Conservation (phyloP, 208 protist species). For the Acanthamoeba culbertsoni region DNA sequence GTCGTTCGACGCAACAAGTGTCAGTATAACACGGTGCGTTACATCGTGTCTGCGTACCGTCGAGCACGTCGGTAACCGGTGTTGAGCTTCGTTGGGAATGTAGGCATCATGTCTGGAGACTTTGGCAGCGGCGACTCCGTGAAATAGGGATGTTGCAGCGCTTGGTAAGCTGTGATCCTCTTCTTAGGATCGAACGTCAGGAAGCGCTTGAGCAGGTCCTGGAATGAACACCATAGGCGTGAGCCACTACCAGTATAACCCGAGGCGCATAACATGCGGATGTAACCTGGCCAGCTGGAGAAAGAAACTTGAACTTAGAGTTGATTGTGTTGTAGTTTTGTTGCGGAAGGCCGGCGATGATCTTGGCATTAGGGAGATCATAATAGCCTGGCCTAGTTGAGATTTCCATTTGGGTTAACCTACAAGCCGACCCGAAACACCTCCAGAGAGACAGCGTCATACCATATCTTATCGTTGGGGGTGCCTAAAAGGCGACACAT, state of each 20-base stretch:
- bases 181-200: constrained; percentile 51
- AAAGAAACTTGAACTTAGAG: constrained; percentile 28
- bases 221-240: too few relatives aligned
- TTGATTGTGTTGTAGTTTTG: constrained; percentile 50
- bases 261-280: not conserved
- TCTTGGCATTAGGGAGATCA: constrained; percentile 14
- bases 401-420: too few relatives aligned
- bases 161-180: constrained; percentile 52
- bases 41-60: not conserved
- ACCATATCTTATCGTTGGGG: constrained; percentile 62
- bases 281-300: not conserved
- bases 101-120: constrained; percentile 57
- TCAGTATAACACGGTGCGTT: not conserved
- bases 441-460: not conserved
- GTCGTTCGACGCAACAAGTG: not conserved
- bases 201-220: constrained; percentile 34
- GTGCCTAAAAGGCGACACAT: constrained; percentile 73
- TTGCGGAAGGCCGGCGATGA: not conserved
- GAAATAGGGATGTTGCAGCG: constrained; percentile 43
- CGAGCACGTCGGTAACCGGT: constrained; percentile 45
- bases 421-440: too few relatives aligned
- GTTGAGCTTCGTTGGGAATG: constrained; percentile 51
- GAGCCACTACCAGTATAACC: too few relatives aligned
- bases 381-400: constrained; percentile 42
- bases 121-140: constrained; percentile 40